Percentiles rank a stretch among this genome's conserved stretches.
Evolutionary conservation across 345 rosid genomes (phyloP).

Genomic region (Fremontodendron californicum): DNA sequence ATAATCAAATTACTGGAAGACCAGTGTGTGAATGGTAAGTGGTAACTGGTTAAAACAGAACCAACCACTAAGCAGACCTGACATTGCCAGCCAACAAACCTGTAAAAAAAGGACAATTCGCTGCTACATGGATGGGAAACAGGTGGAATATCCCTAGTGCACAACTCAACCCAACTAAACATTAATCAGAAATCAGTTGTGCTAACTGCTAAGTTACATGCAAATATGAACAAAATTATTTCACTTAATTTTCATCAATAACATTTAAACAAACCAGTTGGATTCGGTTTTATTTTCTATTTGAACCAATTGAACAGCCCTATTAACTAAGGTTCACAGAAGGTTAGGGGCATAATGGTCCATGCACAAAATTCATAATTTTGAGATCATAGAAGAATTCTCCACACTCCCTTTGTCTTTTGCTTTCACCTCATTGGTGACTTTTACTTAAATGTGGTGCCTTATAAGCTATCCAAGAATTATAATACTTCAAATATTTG

Average conservation of each 20-base stretch:
- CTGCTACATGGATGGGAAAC: background rate
- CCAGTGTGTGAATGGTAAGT: too few species aligned
- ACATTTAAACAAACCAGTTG: background rate
- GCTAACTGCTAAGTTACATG: background rate
- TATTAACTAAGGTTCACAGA: too few species aligned
- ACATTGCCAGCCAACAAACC: background rate
- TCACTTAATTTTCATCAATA: background rate
- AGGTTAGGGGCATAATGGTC: too few species aligned
- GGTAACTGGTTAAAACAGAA: background rate
- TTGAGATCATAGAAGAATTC: background rate
- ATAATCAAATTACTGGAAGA: background rate
- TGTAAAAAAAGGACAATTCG: background rate
- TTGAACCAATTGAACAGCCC: too few species aligned
- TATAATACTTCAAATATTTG: background rate
- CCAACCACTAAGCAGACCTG: background rate
- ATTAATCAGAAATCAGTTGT: background rate
- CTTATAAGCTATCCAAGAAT: background rate
- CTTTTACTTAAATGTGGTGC: background rate
- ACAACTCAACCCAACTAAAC: background rate
- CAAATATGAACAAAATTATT: background rate
- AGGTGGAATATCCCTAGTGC: too few species aligned
- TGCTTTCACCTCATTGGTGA: background rate
- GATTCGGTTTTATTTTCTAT: background rate
- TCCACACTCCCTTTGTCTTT: background rate
- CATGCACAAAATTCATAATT: background rate